Evolutionary conservation across 768 basidiomycete genomes (phyloP), one percentile per base, ranked within the genome.

Genomic region (Phaeotremella skinneri): DNA sequence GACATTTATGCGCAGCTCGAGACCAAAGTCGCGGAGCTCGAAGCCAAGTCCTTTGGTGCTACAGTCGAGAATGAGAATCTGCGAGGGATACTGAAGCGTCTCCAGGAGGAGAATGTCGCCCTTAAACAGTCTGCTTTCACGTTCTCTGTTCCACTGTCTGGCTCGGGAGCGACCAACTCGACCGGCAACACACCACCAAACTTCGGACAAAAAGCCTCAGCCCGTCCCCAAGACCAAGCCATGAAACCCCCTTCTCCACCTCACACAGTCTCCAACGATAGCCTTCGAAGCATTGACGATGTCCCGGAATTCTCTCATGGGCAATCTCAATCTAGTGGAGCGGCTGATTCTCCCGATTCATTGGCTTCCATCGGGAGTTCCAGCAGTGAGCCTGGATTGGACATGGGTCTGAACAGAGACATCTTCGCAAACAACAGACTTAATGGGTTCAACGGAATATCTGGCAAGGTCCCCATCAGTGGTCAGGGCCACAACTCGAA

Each of bases 21-120:
- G 76, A 91, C 92, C 76, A 85, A 92, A 74, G 86, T 97, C 20
- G 85, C 88, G 2, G 86, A 85, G 39, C 85, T 97, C 23, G 90
- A 92, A 72, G 85, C 85, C 3, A 88, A 90, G 78, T 89, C 90
- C 63, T 84, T 86, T 45, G 81, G 81, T 23, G 83, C 87, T 0
- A 79, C 79, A 55, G 79, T 85, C 23, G 92, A 94, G 79, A 94
- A 97, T 66, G 87, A 88, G 62, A 94, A 93, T 70, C 81, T 96
- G 23, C 85, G 89, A 47, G 91, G 93, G 72, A 82, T 94, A 51
- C 81, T 94, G 43, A 79, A 84, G 52, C 85, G 91, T 13, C 81
- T 97, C 1, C 92, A 93, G 73, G 85, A 84, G 56, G 92, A 97
- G 79, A 94, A 93, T 63, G 78, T 90, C 55, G 79, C 84, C 51